Evolutionary conservation across 1,284 basidiomycete genomes (phyloP).

Genomic region (Xerocomus minutiporus): DNA sequence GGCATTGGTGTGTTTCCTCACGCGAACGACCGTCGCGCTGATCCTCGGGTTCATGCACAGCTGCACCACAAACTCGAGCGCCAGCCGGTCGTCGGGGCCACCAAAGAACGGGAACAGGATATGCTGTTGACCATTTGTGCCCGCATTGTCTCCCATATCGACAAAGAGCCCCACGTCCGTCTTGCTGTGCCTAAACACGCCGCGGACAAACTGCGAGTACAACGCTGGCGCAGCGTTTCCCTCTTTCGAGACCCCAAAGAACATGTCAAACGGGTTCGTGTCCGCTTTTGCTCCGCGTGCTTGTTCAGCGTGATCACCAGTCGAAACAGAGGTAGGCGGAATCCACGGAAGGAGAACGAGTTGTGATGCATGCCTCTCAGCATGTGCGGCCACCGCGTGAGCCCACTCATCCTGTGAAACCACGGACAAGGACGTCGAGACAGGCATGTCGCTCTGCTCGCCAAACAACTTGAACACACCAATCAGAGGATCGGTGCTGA

Average conservation of each 20-base stretch:
- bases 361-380: slow-evolving; percentile 57
- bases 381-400: slow-evolving; percentile 63
- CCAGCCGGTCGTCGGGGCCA: slow-evolving; percentile 89
- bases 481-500: slow-evolving; percentile 76
- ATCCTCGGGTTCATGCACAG: slow-evolving; percentile 66
- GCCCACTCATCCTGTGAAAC: slow-evolving; percentile 70
- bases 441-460: slow-evolving; percentile 66
- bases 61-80: slow-evolving; percentile 79
- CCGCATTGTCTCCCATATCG: slow-evolving; percentile 51
- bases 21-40: slow-evolving; percentile 62
- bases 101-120: slow-evolving; percentile 91
- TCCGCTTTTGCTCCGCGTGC: slow-evolving; percentile 14
- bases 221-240: slow-evolving; percentile 43
- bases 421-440: slow-evolving; percentile 65
- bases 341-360: slow-evolving; percentile 86
- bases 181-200: slow-evolving; percentile 68
- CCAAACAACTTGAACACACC: slow-evolving; percentile 85
- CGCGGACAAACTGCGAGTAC: slow-evolving; percentile 79
- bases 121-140: slow-evolving; percentile 49
- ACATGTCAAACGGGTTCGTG: slow-evolving; percentile 56
- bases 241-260: slow-evolving; percentile 46
- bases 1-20: slow-evolving; percentile 33
- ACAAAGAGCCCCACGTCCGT: slow-evolving; percentile 81
- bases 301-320: slow-evolving; percentile 17
- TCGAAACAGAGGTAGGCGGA: slow-evolving; percentile 26